phyloP scores from a whole-genome alignment of 371 early-diverging fungal genomes.

The Amoeboaphelidium protococcarum region DNA sequence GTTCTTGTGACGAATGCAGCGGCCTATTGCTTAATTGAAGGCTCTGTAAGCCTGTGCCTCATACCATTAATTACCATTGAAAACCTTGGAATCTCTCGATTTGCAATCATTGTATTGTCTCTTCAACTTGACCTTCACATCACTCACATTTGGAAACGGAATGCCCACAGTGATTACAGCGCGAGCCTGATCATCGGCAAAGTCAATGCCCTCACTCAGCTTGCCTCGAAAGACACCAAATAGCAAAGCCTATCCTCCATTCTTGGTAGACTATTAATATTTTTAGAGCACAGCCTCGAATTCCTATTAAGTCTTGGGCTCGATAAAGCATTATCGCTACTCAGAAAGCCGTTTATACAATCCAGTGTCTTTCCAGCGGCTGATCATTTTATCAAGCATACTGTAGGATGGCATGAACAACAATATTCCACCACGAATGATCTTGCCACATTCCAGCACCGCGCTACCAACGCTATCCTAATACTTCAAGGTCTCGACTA shows the following conservation, averaged over 20 bases:
- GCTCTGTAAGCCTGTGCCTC: conserved; percentile 20
- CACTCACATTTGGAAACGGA: conserved; percentile 20
- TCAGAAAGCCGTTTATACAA: conserved; percentile 1
- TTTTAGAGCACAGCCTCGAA: conserved; percentile 8
- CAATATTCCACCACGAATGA: conserved; percentile 10
- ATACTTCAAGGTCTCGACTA: conserved; percentile 6
- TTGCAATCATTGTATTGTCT: conserved; percentile 14
- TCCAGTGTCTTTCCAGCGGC: conserved; percentile 8
- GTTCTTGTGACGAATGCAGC: conserved; percentile 20
- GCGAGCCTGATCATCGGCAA: conserved; percentile 19
- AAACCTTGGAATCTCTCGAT: conserved; percentile 3
- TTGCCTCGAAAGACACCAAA: conserved; percentile 23
- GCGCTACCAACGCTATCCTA: conserved; percentile 11
- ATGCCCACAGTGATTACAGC: conserved; percentile 22
- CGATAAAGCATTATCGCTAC: conserved; percentile 7
- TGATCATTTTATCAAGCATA: conserved; percentile 9
- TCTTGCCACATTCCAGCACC: conserved; percentile 5
- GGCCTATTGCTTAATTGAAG: conserved; percentile 26
- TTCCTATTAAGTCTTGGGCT: conserved; percentile 5
- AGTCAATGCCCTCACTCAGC: conserved; percentile 29
- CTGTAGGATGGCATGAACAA: conserved; percentile 17
- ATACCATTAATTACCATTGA: conserved; percentile 12
- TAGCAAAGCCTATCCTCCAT: conserved; percentile 6
- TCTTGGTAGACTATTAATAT: conserved; percentile 6
- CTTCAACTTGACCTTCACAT: conserved; percentile 14